Conservation (phyloP, 2,329 filamentous ascomycete species). For the Xylaria sp. region DNA sequence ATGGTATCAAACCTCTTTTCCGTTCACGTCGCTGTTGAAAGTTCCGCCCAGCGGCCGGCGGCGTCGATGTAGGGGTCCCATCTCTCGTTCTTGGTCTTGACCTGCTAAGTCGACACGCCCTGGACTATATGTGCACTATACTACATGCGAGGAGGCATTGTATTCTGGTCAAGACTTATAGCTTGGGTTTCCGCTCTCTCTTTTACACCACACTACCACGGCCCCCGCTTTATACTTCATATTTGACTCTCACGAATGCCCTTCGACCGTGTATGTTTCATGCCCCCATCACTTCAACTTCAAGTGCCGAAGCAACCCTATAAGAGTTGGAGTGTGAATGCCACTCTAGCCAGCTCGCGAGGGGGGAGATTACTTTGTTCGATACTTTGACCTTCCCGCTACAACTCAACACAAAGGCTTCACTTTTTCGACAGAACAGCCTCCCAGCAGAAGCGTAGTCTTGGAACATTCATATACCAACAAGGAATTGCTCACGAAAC, state of each 20-base stretch:
- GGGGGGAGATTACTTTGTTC: background rate
- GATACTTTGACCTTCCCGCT: background rate
- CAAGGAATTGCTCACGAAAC: slow-evolving; percentile 7
- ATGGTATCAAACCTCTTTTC: slow-evolving; percentile 23
- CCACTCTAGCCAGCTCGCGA: slow-evolving; percentile 21
- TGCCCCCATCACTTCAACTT: slow-evolving; percentile 26
- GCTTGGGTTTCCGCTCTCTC: slow-evolving; percentile 26
- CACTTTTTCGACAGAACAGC: background rate
- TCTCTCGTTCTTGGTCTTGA: slow-evolving; percentile 21
- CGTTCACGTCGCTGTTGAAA: slow-evolving; percentile 17
- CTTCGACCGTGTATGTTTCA: slow-evolving; percentile 31
- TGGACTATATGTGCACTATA: slow-evolving; percentile 32
- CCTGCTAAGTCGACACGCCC: slow-evolving; percentile 14
- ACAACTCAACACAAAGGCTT: slow-evolving; percentile 5
- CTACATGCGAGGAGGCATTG: slow-evolving; percentile 22
- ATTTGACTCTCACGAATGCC: slow-evolving; percentile 37
- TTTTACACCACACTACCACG: slow-evolving; percentile 17
- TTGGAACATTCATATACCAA: slow-evolving; percentile 9
- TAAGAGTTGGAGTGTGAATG: slow-evolving; percentile 26
- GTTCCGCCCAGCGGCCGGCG: slow-evolving; percentile 22
- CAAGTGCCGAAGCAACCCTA: slow-evolving; percentile 32
- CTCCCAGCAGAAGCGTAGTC: background rate
- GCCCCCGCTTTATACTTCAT: slow-evolving; percentile 37
- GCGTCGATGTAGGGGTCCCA: slow-evolving; percentile 27
- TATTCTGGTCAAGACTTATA: slow-evolving; percentile 26